phyloP scores from a whole-genome alignment of 2,329 filamentous ascomycete species.

The Phyllosticta paracitricarpa region DNA sequence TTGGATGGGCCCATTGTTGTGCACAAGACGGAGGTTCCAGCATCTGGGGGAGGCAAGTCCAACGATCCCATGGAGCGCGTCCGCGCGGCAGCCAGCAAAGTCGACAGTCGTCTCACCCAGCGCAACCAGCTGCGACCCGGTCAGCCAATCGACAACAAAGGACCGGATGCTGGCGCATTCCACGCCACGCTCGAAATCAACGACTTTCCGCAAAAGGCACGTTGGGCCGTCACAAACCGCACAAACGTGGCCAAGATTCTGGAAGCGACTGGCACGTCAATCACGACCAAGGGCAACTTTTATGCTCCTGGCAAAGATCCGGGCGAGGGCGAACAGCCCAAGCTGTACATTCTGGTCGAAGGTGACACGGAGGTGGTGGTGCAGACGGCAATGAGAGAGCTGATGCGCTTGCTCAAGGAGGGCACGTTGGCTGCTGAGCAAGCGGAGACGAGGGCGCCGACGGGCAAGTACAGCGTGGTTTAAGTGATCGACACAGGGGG shows the following conservation, averaged over 20 bases:
- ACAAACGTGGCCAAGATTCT: conserved; percentile 98
- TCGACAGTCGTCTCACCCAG: conserved; percentile 82
- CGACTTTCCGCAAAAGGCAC: conserved; percentile 95
- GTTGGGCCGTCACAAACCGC: conserved; percentile 96
- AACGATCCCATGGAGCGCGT: conserved; percentile 61
- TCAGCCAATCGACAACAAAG: conserved; percentile 96
- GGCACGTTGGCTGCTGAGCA: conserved; percentile 84
- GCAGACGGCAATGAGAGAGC: conserved; percentile 78
- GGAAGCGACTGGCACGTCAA: conserved; percentile 86
- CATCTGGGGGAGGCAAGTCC: conserved; percentile 49
- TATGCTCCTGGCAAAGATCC: conserved; percentile 77
- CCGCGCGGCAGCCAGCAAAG: conserved; percentile 79
- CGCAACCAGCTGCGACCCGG: conserved; percentile 83
- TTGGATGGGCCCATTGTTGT: conserved; percentile 63
- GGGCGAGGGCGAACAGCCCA: conserved; percentile 62
- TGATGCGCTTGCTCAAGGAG: conserved; percentile 80
- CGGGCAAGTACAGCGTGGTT: conserved; percentile 66
- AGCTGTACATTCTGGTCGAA: conserved; percentile 95
- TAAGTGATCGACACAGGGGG: conserved; percentile 1
- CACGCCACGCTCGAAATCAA: conserved; percentile 98
- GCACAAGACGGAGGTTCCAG: conserved; percentile 54
- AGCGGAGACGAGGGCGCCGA: conserved; percentile 69
- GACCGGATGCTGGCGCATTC: conserved; percentile 90
- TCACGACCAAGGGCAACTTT: conserved; percentile 93
- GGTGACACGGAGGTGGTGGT: conserved; percentile 93